phyloP scores from a whole-genome alignment of 768 basidiomycete species.

The Xanthoconium stramineum region DNA sequence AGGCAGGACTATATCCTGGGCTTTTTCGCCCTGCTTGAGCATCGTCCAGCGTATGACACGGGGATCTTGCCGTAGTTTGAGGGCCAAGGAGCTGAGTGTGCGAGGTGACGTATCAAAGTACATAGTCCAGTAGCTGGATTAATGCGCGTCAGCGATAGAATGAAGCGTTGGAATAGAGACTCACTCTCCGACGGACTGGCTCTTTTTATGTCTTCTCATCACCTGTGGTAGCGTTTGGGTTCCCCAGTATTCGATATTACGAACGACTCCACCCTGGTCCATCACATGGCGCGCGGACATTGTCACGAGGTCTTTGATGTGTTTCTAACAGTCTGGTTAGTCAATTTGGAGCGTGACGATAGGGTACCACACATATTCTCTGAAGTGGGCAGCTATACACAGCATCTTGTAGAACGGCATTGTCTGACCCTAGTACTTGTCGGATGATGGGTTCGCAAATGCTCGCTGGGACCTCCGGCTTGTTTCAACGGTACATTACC shows the following conservation, averaged over 20 bases:
- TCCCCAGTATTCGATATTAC: constrained; percentile 74
- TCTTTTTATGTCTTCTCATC: constrained; percentile 62
- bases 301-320: constrained; percentile 71
- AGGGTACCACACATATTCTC: constrained; percentile 58
- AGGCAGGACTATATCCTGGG: constrained; percentile 62
- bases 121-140: constrained; percentile 88
- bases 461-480: too few species aligned
- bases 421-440: background rate
- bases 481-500: constrained; percentile 3
- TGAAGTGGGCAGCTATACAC: constrained; percentile 75
- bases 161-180: constrained; percentile 32
- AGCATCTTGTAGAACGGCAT: constrained; percentile 92
- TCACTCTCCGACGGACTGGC: constrained; percentile 69
- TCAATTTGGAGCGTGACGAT: background rate
- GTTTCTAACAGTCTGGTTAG: constrained; percentile 42
- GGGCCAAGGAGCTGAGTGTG: constrained; percentile 60
- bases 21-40: constrained; percentile 70
- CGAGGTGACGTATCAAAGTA: constrained; percentile 85
- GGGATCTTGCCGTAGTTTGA: constrained; percentile 72
- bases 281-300: constrained; percentile 71
- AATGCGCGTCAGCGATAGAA: constrained; percentile 4
- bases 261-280: constrained; percentile 75
- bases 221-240: constrained; percentile 68
- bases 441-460: background rate
- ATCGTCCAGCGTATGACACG: constrained; percentile 82